Percentiles rank a stretch among this genome's conserved stretches.
Conservation (phyloP, 1,284 basidiomycete genomes). For the Puccinia hordei region DNA sequence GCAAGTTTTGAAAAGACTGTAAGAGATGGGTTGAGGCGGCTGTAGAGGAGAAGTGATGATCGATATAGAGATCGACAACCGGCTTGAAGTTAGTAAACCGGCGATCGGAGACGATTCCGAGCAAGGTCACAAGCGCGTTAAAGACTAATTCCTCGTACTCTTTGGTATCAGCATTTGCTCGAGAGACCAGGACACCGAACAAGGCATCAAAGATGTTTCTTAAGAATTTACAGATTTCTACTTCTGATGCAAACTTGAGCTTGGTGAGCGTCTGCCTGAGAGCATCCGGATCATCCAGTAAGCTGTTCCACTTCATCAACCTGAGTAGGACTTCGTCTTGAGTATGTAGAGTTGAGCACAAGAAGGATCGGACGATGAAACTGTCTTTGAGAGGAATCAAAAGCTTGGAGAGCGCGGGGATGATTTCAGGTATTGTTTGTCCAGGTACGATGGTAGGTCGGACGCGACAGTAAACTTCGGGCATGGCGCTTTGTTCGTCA, state of each 20-base stretch:
- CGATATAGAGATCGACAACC: conserved; percentile 89
- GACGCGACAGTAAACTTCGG: conserved; percentile 65
- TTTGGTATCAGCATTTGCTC: conserved; percentile 68
- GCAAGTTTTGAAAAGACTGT: conserved; percentile 79
- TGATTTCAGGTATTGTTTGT: conserved; percentile 54
- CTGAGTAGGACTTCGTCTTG: conserved; percentile 84
- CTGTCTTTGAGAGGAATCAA: conserved; percentile 66
- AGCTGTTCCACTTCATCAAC: conserved; percentile 78
- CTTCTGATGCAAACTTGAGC: conserved; percentile 70
- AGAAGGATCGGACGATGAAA: conserved; percentile 78
- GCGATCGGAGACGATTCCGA: conserved; percentile 79
- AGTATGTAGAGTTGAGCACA: conserved; percentile 89
- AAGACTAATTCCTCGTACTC: conserved; percentile 86
- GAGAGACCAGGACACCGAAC: conserved; percentile 81
- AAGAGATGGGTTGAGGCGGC: conserved; percentile 78
- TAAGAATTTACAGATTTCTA: conserved; percentile 84
- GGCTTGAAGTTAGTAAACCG: conserved; percentile 92
- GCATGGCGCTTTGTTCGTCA: conserved; percentile 58
- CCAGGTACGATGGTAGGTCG: conserved; percentile 21
- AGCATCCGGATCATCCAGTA: conserved; percentile 68
- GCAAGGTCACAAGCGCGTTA: conserved; percentile 83
- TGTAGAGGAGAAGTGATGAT: conserved; percentile 73
- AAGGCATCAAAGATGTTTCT: conserved; percentile 83
- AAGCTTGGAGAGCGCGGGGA: conserved; percentile 54
- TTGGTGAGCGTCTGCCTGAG: conserved; percentile 75